Evolutionary conservation across 345 rosid genomes (phyloP), one percentile per base, ranked within the genome.

Genomic region (Raphanus sativus): DNA sequence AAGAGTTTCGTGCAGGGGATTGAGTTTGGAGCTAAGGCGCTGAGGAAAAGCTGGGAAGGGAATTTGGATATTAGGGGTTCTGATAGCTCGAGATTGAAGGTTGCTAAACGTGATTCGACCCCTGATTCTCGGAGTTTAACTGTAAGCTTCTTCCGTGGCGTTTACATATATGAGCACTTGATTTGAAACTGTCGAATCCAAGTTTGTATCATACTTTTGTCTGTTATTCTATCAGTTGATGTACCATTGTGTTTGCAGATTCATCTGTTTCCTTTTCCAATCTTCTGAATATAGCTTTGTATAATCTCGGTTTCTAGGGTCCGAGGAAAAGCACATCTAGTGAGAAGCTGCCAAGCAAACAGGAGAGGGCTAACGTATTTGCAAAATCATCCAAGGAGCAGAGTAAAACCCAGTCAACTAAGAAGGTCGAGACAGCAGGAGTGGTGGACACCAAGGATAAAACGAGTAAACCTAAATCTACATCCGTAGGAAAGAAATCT

Each of bases 11-110:
- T 86, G 38, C 90, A 89, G 25, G 97, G 96, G 76, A 63, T 91
- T 77, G 99, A 89, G 79, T 74, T 85, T 10, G 98, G 98, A 74
- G 91, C 93, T n/a, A 95, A 89, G 84, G 97, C 94, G 21, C 83
- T 92, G 81, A 86, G 99, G 84, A 95, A 92, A 91, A 92, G 97
- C 83, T 95, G 98, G 99, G 98, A 91, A 86, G 98, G 98, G 74
- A 95, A 82, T 75, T 29, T 83, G 36, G 99, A 95, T 40, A 81
- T 86, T 69, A 91, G 89, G 80, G 85, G 70, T 40, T 77, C 83
- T 45, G 92, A 86, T 45, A 84, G 40, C 38, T 66, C 90, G 0
- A 89, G 77, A 72, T 34, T 69, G 65, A 89, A 74, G 79, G 80
- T 82, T 66, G 17, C 74, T 38, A 85, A 75, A 81, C 81, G 80